Evolutionary conservation across 208 protist genomes (phyloP).

Genomic region (Endotrypanum monterogeii): DNA sequence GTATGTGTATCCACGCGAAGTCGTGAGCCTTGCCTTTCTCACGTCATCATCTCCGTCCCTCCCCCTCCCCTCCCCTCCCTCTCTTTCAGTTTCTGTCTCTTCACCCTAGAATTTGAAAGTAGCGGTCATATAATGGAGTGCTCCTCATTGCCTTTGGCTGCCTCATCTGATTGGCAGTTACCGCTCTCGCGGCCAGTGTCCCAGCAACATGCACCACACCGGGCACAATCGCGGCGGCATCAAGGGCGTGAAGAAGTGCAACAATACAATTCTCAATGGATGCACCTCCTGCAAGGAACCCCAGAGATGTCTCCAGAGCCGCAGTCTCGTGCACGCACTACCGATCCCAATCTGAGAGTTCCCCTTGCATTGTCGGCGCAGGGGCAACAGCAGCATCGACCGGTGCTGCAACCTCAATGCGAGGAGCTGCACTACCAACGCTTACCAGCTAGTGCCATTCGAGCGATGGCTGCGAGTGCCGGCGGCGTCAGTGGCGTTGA

Average conservation of each 20-base stretch:
- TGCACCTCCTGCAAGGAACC: background rate
- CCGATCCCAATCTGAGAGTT: background rate
- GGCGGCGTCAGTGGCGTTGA: background rate
- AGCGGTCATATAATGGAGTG: background rate
- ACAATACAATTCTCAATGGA: background rate
- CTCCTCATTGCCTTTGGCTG: conserved; percentile 13
- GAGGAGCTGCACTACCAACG: background rate
- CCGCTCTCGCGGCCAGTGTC: background rate
- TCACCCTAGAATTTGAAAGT: background rate
- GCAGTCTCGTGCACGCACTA: background rate
- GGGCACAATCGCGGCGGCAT: background rate
- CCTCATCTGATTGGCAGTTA: background rate
- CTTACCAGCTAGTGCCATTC: background rate
- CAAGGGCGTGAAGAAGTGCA: background rate
- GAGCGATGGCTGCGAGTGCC: background rate
- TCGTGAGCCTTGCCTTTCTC: background rate
- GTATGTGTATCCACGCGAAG: too few relatives aligned
- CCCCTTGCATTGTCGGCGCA: background rate
- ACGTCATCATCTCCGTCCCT: background rate
- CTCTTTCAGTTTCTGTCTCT: conserved; percentile 23
- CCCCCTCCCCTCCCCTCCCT: conserved; percentile 18
- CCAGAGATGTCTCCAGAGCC: background rate
- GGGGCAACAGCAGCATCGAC: background rate
- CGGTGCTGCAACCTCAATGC: background rate
- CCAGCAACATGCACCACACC: background rate